Conservation (phyloP, 2,329 filamentous ascomycete genomes). For the Ceratocystis colombiana region DNA sequence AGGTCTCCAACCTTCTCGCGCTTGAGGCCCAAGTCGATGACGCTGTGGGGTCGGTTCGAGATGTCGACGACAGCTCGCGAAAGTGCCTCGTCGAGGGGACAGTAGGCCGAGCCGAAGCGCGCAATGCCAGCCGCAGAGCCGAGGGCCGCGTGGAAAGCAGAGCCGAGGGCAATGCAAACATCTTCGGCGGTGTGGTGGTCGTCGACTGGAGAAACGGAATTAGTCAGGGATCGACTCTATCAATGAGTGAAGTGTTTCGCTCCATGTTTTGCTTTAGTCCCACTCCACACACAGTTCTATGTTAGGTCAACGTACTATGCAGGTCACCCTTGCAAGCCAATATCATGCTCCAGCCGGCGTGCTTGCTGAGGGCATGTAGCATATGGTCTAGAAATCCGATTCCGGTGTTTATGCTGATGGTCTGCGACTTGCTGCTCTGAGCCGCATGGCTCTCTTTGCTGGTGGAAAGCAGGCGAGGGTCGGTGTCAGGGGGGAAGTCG, state of each 20-base stretch:
- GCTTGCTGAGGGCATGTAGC: constrained; percentile 92
- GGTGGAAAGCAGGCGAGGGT: constrained; percentile 42
- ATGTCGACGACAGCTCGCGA: constrained; percentile 90
- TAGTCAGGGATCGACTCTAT: neutral
- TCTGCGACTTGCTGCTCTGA: constrained; percentile 73
- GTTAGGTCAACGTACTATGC: constrained; percentile 54
- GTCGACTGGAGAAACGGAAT: constrained; percentile 54
- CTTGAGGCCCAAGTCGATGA: constrained; percentile 73
- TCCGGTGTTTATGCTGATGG: constrained; percentile 79
- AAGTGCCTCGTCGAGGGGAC: constrained; percentile 88
- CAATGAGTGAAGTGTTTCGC: neutral
- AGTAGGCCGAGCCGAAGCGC: constrained; percentile 85
- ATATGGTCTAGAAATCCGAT: constrained; percentile 99
- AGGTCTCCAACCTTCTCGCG: constrained; percentile 91
- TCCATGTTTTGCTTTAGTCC: neutral
- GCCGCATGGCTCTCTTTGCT: constrained; percentile 59
- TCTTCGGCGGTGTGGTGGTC: constrained; percentile 98
- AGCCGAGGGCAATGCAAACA: constrained; percentile 79
- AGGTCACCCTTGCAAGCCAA: constrained; percentile 79
- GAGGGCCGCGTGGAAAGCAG: constrained; percentile 72
- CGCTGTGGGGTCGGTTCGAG: constrained; percentile 78
- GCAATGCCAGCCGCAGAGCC: constrained; percentile 69
- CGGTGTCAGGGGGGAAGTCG: constrained; percentile 55
- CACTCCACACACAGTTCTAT: neutral
- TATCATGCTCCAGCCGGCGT: constrained; percentile 84